phyloP scores from a whole-genome alignment of 192 early-diverging fungal species.

The Umbelopsis ramanniana region DNA sequence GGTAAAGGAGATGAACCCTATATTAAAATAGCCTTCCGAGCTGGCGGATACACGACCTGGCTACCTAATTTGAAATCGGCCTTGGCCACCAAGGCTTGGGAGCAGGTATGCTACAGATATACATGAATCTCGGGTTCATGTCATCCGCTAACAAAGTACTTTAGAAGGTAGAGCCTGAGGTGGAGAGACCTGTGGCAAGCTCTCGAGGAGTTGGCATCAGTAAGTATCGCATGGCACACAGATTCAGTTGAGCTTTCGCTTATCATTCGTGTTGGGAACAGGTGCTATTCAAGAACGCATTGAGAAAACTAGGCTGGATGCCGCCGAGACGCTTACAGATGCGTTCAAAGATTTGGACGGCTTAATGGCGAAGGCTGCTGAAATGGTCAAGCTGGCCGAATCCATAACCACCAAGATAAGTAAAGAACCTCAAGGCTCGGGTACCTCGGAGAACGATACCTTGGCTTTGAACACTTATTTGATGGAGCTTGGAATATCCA shows the following conservation, averaged over 20 bases:
- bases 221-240: not conserved
- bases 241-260: not conserved
- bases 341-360: slow-evolving; percentile 91
- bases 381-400: slow-evolving; percentile 85
- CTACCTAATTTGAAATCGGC: slow-evolving; percentile 65
- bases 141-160: not conserved
- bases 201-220: slow-evolving; percentile 29
- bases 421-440: slow-evolving; percentile 34
- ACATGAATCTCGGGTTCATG: not conserved
- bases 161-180: not conserved
- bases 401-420: slow-evolving; percentile 61
- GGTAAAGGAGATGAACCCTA: slow-evolving; percentile 4
- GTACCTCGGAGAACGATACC: slow-evolving; percentile 41
- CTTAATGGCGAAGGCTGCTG: slow-evolving; percentile 84
- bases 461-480: slow-evolving; percentile 70
- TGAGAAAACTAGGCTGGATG: slow-evolving; percentile 65
- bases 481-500: slow-evolving; percentile 88
- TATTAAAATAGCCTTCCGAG: slow-evolving; percentile 81
- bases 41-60: slow-evolving; percentile 69
- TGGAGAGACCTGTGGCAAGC: not conserved
- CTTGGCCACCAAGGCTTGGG: slow-evolving; percentile 66
- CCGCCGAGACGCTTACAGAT: slow-evolving; percentile 70
- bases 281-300: slow-evolving; percentile 69
- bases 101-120: slow-evolving; percentile 40
- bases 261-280: slow-evolving; percentile 23